These are phyloP conservation scores for Stramenopiles sp. DNA, from an alignment of 352 stramenopile genomes.

Conservation along the genomic window DNA sequence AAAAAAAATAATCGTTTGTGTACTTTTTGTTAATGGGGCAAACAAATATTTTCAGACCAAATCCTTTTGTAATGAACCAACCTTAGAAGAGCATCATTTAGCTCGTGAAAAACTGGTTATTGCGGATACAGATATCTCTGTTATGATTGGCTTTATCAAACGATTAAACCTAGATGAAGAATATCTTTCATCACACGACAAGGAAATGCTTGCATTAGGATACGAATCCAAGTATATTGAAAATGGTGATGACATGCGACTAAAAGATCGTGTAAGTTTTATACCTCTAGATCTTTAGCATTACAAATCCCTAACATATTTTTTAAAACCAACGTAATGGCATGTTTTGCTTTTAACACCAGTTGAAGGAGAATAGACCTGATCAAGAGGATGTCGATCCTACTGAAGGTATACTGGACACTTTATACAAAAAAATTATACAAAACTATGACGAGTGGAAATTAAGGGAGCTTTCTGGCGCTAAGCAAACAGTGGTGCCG, in stretches of 20 bases:
- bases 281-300: neutral
- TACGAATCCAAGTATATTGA: neutral
- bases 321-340: neutral
- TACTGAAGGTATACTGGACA: neutral
- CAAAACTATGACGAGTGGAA: neutral
- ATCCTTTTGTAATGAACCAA: neutral
- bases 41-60: neutral
- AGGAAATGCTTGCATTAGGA: neutral
- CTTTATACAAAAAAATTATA: neutral
- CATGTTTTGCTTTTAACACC: neutral
- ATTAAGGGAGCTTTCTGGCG: neutral
- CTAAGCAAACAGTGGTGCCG: neutral
- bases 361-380: neutral
- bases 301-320: neutral
- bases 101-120: neutral
- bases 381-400: neutral
- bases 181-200: neutral
- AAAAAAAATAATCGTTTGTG: neutral
- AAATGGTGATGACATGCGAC: neutral
- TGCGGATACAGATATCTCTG: neutral
- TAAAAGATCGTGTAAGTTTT: neutral
- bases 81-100: neutral
- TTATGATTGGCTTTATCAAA: neutral
- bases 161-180: neutral
- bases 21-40: neutral